These are phyloP conservation scores for Lepiota brunneoincarnata DNA, from an alignment of 768 basidiomycete species.

Conservation along the genomic window DNA sequence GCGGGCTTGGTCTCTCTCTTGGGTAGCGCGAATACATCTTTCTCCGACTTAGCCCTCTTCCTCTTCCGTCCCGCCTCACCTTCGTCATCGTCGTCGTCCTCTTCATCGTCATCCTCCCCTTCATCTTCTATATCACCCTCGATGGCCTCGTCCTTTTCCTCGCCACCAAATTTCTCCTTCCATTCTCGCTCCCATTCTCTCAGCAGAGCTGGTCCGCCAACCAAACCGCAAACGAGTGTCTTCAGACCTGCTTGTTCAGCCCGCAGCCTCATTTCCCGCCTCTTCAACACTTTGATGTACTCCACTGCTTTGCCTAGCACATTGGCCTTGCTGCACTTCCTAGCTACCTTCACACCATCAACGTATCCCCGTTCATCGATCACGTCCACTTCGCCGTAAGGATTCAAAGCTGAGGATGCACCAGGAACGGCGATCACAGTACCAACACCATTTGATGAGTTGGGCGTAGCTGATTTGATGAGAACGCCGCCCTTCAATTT, in stretches of 20 bases:
- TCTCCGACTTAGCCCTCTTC: slow-evolving; percentile 58
- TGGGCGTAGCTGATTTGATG: slow-evolving; percentile 29
- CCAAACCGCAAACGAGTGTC: slow-evolving; percentile 64
- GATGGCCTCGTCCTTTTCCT: slow-evolving; percentile 63
- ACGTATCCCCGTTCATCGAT: slow-evolving; percentile 86
- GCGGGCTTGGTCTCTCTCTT: slow-evolving; percentile 35
- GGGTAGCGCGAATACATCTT: slow-evolving; percentile 17
- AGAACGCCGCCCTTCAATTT: slow-evolving; percentile 38
- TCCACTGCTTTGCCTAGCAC: slow-evolving; percentile 89
- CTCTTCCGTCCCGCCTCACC: slow-evolving; percentile 53
- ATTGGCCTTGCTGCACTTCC: slow-evolving; percentile 89
- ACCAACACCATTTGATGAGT: not conserved
- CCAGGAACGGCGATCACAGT: slow-evolving; percentile 10
- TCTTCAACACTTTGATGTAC: slow-evolving; percentile 87
- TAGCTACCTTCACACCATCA: slow-evolving; percentile 89
- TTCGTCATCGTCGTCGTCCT: slow-evolving; percentile 59
- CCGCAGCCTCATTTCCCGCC: slow-evolving; percentile 65
- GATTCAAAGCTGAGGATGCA: slow-evolving; percentile 28
- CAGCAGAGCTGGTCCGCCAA: slow-evolving; percentile 69
- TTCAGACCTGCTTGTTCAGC: slow-evolving; percentile 77
- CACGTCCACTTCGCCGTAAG: slow-evolving; percentile 43
- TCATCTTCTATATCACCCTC: slow-evolving; percentile 35
- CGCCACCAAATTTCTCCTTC: slow-evolving; percentile 71
- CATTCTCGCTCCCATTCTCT: slow-evolving; percentile 78
- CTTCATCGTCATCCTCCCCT: slow-evolving; percentile 47